Percentiles rank a stretch among this genome's conserved stretches.
Conservation (phyloP, 2,329 filamentous ascomycete species). For the Metarhizium guizhouense region DNA sequence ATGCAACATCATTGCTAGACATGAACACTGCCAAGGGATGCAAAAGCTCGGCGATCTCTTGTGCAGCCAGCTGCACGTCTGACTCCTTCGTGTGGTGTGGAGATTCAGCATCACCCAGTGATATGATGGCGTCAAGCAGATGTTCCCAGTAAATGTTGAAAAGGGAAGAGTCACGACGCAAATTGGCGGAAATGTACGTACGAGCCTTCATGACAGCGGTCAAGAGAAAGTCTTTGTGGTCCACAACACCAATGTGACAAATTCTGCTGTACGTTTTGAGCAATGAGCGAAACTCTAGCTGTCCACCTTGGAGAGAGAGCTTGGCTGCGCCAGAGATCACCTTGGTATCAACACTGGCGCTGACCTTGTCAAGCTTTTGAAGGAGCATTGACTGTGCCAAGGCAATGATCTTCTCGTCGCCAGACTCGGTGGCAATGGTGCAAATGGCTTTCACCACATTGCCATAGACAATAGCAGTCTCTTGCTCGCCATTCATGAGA, state of each 20-base stretch:
- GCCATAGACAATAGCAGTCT: constrained; percentile 65
- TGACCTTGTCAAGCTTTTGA: constrained; percentile 90
- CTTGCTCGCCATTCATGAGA: constrained; percentile 65
- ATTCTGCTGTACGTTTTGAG: constrained; percentile 76
- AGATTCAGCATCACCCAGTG: constrained; percentile 78
- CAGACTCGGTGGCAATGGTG: constrained; percentile 70
- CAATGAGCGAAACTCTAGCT: constrained; percentile 75
- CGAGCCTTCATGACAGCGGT: constrained; percentile 72
- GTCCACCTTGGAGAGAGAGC: constrained; percentile 67
- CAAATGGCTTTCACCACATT: constrained; percentile 96
- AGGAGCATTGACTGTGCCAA: constrained; percentile 90
- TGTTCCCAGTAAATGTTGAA: constrained; percentile 80
- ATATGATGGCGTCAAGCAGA: constrained; percentile 78
- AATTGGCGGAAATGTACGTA: constrained; percentile 63
- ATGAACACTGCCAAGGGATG: constrained; percentile 82
- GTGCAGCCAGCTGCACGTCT: constrained; percentile 73
- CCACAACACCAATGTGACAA: constrained; percentile 61
- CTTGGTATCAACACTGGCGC: constrained; percentile 66
- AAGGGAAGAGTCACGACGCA: constrained; percentile 60
- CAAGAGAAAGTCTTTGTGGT: constrained; percentile 57
- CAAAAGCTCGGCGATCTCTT: constrained; percentile 80
- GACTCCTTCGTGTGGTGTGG: constrained; percentile 63
- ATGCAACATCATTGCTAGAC: constrained; percentile 51
- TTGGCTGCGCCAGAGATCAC: constrained; percentile 77
- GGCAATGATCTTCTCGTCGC: constrained; percentile 86